Percentiles rank a stretch among this genome's conserved stretches.
phyloP scores from a whole-genome alignment of 208 protist genomes.

The Trypanosoma scelopori region DNA sequence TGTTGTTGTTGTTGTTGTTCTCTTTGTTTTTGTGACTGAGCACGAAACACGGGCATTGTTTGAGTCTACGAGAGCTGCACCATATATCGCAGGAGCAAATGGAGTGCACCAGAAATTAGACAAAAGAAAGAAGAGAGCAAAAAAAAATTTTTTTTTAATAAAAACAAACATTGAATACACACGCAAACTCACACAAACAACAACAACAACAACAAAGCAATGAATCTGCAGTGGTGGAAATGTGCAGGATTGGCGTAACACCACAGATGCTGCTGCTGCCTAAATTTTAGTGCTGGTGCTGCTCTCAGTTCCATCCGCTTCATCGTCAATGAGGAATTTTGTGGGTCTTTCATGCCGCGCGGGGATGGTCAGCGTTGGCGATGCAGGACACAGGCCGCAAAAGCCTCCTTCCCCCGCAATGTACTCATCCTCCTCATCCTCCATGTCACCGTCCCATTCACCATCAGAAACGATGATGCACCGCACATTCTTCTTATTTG shows the following conservation, averaged over 20 bases:
- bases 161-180: too few relatives aligned
- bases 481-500: neutral
- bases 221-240: neutral
- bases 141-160: neutral
- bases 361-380: conserved; percentile 10
- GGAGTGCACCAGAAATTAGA: too few relatives aligned
- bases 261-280: neutral
- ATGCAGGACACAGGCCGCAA: neutral
- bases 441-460: conserved; percentile 30
- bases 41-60: too few relatives aligned
- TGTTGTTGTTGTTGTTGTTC: too few relatives aligned
- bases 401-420: neutral
- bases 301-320: neutral
- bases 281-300: neutral
- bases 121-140: neutral
- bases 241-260: neutral
- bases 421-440: conserved; percentile 35
- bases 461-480: conserved; percentile 25
- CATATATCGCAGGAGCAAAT: too few relatives aligned
- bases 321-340: neutral
- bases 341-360: conserved; percentile 4
- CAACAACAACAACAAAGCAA: conserved; percentile 18
- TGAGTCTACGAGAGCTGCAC: too few relatives aligned
- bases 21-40: too few relatives aligned
- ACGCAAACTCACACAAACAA: too few relatives aligned